Percentiles rank a stretch among this genome's conserved stretches.
phyloP scores from a whole-genome alignment of 2,329 filamentous ascomycete genomes.

The Blastomyces silverae region DNA sequence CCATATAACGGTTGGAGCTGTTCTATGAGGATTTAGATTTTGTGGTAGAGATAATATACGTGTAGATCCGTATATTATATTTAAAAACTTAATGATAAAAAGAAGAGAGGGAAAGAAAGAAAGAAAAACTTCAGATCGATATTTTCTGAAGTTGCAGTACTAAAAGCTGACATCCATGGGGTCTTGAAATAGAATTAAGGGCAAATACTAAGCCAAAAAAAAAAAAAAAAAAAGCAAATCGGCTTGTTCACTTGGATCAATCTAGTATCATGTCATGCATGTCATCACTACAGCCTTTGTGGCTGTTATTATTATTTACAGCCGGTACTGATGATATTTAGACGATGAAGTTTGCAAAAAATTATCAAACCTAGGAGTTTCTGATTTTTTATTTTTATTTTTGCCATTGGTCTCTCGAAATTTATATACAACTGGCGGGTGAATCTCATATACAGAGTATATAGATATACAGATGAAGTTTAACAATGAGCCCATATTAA shows the following conservation, averaged over 20 bases:
- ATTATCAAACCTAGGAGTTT: not conserved
- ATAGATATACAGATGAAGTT: too few species aligned
- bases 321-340: not conserved
- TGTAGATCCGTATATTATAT: too few species aligned
- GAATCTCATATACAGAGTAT: too few species aligned
- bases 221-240: not conserved
- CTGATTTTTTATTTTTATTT: too few species aligned
- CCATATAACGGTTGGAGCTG: not conserved
- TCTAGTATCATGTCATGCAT: not conserved
- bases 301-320: not conserved
- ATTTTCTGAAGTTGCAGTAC: not conserved
- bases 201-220: not conserved
- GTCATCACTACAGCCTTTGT: not conserved
- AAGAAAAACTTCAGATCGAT: not conserved
- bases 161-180: too few species aligned
- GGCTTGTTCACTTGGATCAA: not conserved
- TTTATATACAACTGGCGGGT: not conserved
- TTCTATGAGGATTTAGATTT: not conserved
- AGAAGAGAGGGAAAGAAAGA: not conserved
- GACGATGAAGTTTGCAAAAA: not conserved
- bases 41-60: not conserved
- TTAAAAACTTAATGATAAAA: too few species aligned
- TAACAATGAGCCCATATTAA: too few species aligned
- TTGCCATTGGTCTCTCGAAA: not conserved
- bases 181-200: not conserved